Conservation (phyloP, 129 eudicot genomes). For the Escallonia rubra region DNA sequence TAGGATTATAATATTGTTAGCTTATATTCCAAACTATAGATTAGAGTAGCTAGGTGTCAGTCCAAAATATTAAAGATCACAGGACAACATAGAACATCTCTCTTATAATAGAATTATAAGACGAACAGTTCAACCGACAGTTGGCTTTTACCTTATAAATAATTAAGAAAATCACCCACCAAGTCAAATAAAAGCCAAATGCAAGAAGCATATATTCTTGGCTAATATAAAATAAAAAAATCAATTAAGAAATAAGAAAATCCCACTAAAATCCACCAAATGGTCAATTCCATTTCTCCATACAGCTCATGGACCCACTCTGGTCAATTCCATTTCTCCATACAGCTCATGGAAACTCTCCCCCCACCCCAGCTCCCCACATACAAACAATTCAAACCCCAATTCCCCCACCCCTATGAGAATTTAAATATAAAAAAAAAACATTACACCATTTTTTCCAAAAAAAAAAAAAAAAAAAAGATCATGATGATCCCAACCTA, state of each 20-base stretch:
- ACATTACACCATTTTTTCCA: constrained; percentile 7
- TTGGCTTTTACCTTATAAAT: neutral
- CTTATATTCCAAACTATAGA: no score
- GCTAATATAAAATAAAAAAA: neutral
- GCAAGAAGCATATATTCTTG: constrained; percentile 8
- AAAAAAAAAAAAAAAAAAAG: constrained; percentile 23
- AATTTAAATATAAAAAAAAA: constrained; percentile 1
- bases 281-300: constrained; percentile 19
- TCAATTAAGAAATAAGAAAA: constrained; percentile 1
- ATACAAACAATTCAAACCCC: constrained; percentile 27
- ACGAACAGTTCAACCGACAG: neutral
- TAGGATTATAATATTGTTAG: no score
- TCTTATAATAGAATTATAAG: neutral
- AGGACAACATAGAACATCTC: no score
- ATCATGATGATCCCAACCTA: constrained; percentile 4
- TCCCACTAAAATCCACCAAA: constrained; percentile 10
- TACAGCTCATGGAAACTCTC: constrained; percentile 17
- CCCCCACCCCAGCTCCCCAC: constrained; percentile 5
- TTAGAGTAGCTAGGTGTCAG: no score
- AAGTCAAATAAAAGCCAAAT: constrained; percentile 5
- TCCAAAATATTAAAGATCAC: no score
- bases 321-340: constrained; percentile 29
- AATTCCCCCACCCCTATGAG: constrained; percentile 23
- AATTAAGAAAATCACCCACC: neutral
- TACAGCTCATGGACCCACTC: constrained; percentile 13